These are phyloP conservation scores for Amphicarpaea edgeworthii DNA, from an alignment of 306 rosid genomes.

Conservation along the genomic window DNA sequence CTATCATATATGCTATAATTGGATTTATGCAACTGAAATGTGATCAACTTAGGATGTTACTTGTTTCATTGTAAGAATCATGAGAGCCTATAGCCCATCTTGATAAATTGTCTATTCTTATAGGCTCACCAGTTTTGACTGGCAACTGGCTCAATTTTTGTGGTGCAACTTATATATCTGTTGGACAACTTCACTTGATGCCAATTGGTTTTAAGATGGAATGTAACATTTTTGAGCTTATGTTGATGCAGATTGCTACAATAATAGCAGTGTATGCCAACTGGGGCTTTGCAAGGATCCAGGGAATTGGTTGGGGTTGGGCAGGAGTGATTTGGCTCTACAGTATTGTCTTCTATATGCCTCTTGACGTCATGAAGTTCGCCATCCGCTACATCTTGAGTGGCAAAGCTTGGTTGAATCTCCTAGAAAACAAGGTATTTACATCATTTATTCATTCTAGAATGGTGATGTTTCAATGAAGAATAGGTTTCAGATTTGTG, in stretches of 20 bases:
- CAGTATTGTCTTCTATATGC: conserved; percentile 80
- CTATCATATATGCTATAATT: not conserved
- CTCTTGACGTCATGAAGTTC: conserved; percentile 83
- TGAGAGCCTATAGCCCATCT: too few relatives aligned
- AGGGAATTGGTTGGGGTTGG: conserved; percentile 97
- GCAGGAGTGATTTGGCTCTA: conserved; percentile 98
- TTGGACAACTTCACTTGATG: too few relatives aligned
- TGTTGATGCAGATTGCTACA: conserved; percentile 77
- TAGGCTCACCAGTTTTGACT: too few relatives aligned
- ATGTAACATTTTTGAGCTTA: conserved; percentile 33
- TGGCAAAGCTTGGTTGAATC: conserved; percentile 92
- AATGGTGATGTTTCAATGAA: conserved; percentile 14
- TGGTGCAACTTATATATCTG: too few relatives aligned
- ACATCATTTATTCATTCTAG: not conserved
- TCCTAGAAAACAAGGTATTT: conserved; percentile 86
- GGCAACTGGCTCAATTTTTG: too few relatives aligned
- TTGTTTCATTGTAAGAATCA: not conserved
- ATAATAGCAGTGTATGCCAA: conserved; percentile 87
- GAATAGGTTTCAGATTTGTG: conserved; percentile 17
- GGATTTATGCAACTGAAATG: not conserved
- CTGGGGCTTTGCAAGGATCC: conserved; percentile 88
- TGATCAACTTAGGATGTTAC: not conserved
- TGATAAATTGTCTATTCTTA: too few relatives aligned
- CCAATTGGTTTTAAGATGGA: too few relatives aligned
- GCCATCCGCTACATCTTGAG: conserved; percentile 83